Base-by-base conservation (phyloP, 2,329 filamentous ascomycete species). In the Ophiosphaerella herpotricha region DNA sequence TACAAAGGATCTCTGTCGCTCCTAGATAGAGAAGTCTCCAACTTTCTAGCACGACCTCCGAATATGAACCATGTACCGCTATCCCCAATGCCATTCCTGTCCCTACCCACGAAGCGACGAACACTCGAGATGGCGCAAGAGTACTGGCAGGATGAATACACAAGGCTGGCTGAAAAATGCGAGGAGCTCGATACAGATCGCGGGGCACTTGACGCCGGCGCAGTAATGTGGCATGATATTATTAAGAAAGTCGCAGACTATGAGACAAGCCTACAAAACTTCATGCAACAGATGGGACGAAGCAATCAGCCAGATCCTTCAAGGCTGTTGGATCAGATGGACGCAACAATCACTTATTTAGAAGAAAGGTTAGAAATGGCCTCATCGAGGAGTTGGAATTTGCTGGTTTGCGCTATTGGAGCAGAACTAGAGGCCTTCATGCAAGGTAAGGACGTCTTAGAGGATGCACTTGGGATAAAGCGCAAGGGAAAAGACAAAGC, bases 351-450 rank as follows among this genome's bases (percentile, higher is more conserved):
- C 11, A 59, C 63, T 0, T 78, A 80, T 2, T 72, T 93, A 4
- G 79, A 85, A 45, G 72, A 77, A 13, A 78, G 80, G 16, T 63
- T 85, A 23, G 74, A 77, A 1, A 65, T 80, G 2, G 86, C 86
- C 0, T 83, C 88, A 52, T 74, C 78, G 1, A 82, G 82, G 48
- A 79, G 81, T 13, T 93, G 89, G 89, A 91, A 87, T 48, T 74
- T 92, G 13, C 77, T 93, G 14, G 85, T 91, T 4, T 89, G 84
- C 43, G 88, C 88, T 9, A 85, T 93, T 31, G 87, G 88, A 0
- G 89, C 89, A 0, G 89, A 90, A 67, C 66, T 89, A 1, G 85
- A 87, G 50, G 86, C 86, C 2, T 85, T 89, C 52, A 75, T 75
- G 29, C 82, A 86, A 61, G 85, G 85, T 1, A 79, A 81, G 58